Conservation (phyloP, 2,329 filamentous ascomycete species). For the Diplocarpon mali region DNA sequence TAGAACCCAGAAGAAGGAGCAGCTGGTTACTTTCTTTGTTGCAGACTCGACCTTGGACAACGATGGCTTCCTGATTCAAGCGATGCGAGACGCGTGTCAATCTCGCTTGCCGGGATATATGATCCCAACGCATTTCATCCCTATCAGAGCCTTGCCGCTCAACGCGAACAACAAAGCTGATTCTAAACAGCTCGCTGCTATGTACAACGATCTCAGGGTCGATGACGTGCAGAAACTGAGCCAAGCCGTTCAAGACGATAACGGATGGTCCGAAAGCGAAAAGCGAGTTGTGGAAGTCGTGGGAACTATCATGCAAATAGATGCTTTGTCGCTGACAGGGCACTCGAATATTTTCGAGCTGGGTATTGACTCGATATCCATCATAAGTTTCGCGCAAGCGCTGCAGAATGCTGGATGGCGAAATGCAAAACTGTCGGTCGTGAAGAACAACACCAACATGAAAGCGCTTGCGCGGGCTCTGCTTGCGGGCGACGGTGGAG, state of each 20-base stretch:
- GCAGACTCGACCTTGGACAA: conserved; percentile 24
- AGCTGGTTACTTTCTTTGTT: conserved; percentile 68
- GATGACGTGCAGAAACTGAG: conserved; percentile 51
- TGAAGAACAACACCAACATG: conserved; percentile 53
- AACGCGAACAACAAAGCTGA: conserved; percentile 89
- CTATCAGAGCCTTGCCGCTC: conserved; percentile 60
- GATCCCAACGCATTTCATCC: conserved; percentile 77
- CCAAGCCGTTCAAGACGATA: conserved; percentile 23
- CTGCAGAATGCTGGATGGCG: conserved; percentile 53
- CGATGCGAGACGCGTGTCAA: conserved; percentile 52
- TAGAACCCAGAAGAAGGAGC: conserved; percentile 62
- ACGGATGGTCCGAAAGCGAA: conserved; percentile 31
- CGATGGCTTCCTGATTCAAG: conserved; percentile 31
- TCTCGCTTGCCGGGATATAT: conserved; percentile 70
- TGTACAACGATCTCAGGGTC: conserved; percentile 50
- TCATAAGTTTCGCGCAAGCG: conserved; percentile 54
- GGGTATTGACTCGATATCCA: conserved; percentile 80
- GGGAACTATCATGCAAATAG: conserved; percentile 27
- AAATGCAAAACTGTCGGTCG: conserved; percentile 48
- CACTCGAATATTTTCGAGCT: conserved; percentile 69
- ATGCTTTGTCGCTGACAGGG: conserved; percentile 34
- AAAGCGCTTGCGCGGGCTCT: conserved; percentile 33
- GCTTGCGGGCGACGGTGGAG: conserved; percentile 1
- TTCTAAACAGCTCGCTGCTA: conserved; percentile 50
- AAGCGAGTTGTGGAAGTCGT: conserved; percentile 42